phyloP scores from a whole-genome alignment of 192 early-diverging fungal genomes.

The Nowakowskiella sp. region DNA sequence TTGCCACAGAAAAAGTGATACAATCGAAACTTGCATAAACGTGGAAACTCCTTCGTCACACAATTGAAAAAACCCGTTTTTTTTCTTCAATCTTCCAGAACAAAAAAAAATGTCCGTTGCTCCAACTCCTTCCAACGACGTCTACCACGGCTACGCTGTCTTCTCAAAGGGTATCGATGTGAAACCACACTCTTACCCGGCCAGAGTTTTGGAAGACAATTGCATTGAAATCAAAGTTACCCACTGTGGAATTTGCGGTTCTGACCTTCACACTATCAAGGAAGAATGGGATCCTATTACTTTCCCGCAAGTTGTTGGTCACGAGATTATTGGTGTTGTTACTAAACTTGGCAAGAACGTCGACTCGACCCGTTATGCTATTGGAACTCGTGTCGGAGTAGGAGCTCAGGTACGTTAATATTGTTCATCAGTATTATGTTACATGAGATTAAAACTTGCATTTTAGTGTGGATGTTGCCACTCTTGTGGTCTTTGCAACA shows the following conservation, averaged over 20 bases:
- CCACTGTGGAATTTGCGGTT: constrained; percentile 69
- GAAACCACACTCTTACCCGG: constrained; percentile 23
- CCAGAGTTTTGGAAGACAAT: constrained; percentile 19
- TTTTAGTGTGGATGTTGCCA: constrained; percentile 18
- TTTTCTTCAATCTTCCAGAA: too few relatives aligned
- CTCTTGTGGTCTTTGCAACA: constrained; percentile 17
- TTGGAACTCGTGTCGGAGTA: constrained; percentile 32
- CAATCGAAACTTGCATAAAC: too few relatives aligned
- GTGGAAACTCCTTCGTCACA: too few relatives aligned
- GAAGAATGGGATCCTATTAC: constrained; percentile 45
- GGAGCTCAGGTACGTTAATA: too few relatives aligned
- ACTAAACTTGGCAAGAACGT: constrained; percentile 13
- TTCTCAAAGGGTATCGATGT: too few relatives aligned
- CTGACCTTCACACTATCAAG: constrained; percentile 65
- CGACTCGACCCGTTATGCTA: constrained; percentile 1
- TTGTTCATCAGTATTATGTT: too few relatives aligned
- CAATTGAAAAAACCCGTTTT: too few relatives aligned
- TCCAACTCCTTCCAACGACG: too few relatives aligned
- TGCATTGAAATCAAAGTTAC: constrained; percentile 65
- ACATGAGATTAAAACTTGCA: too few relatives aligned
- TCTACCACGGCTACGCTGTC: too few relatives aligned
- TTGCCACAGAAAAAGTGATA: too few relatives aligned
- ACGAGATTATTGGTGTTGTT: constrained; percentile 31
- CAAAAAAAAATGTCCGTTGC: too few relatives aligned
- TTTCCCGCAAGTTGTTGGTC: constrained; percentile 24